phyloP scores from a whole-genome alignment of 1,139 yeast genomes.

The Candida neerlandica region DNA sequence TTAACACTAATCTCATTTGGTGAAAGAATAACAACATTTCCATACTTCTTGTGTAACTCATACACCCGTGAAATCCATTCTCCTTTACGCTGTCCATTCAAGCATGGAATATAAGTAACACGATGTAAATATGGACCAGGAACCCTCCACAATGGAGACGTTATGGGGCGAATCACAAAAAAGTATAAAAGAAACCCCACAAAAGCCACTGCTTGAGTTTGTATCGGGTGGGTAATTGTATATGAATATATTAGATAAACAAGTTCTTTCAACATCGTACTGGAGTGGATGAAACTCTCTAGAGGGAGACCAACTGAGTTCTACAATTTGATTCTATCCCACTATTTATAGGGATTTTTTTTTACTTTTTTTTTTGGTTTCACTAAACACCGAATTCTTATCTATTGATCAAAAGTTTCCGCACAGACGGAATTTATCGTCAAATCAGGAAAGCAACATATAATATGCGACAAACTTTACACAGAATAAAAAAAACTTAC shows the following conservation, averaged over 20 bases:
- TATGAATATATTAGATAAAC: background rate
- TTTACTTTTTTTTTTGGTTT: background rate
- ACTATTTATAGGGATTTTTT: background rate
- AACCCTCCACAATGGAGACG: slow-evolving; percentile 52
- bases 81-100: slow-evolving; percentile 55
- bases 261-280: slow-evolving; percentile 5
- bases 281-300: background rate
- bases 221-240: slow-evolving; percentile 5
- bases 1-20: slow-evolving; percentile 66
- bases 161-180: slow-evolving; percentile 45
- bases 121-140: slow-evolving; percentile 68
- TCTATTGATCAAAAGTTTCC: background rate
- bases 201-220: slow-evolving; percentile 1
- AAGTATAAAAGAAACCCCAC: slow-evolving; percentile 25
- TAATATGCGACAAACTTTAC: background rate
- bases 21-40: slow-evolving; percentile 59
- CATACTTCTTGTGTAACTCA: slow-evolving; percentile 55
- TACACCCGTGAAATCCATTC: slow-evolving; percentile 55
- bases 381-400: background rate
- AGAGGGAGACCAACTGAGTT: background rate
- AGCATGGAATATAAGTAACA: slow-evolving; percentile 45
- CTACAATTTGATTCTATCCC: background rate
- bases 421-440: background rate
- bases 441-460: background rate
- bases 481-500: background rate